A percentile compares a stretch with the other conserved stretches of the same genome.
phyloP scores from a whole-genome alignment of 2,329 filamentous ascomycete genomes.

The Pseudogymnoascus sp. region DNA sequence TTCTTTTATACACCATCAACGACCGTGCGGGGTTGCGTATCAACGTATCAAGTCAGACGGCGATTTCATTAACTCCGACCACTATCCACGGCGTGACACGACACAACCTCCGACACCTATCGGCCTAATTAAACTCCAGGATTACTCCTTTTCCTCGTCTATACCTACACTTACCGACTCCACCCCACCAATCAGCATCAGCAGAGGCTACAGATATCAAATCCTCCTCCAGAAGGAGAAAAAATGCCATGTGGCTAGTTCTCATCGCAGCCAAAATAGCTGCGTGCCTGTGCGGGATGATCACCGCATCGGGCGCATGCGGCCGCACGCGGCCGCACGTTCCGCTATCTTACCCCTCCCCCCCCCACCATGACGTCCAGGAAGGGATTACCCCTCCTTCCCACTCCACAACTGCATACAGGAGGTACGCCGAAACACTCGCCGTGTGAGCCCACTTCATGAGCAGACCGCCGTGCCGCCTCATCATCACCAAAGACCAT shows the following conservation, averaged over 20 bases:
- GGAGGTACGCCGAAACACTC: not conserved
- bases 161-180: not conserved
- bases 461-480: not conserved
- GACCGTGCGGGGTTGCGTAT: not conserved
- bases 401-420: not conserved
- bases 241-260: not conserved
- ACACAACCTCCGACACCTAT: not conserved
- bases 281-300: not conserved
- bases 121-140: not conserved
- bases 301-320: not conserved
- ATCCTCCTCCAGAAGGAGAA: not conserved
- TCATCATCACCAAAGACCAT: not conserved
- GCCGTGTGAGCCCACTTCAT: not conserved
- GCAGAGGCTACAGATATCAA: not conserved
- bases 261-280: not conserved
- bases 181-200: not conserved
- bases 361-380: constrained; percentile 1
- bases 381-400: not conserved
- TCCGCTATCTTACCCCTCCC: not conserved
- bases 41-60: not conserved
- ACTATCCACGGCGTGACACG: not conserved
- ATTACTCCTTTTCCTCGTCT: not conserved
- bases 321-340: not conserved
- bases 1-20: not conserved
- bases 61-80: not conserved